Evolutionary conservation across 345 rosid genomes (phyloP).

Genomic region (Chamaenerion angustifolium): DNA sequence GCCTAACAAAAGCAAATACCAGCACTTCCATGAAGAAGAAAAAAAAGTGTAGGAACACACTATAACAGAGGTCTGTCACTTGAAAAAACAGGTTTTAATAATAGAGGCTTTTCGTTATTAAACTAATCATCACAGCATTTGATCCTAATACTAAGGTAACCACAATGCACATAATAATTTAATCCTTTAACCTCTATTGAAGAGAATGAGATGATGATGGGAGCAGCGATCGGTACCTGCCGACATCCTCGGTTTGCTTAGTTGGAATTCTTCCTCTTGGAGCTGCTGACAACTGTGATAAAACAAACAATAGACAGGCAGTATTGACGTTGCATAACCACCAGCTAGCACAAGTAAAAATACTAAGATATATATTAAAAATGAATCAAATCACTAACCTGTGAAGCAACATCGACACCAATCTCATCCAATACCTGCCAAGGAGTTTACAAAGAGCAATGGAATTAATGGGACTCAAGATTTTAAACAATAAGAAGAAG

Average conservation of each 20-base stretch:
- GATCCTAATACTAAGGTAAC: no score
- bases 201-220: neutral
- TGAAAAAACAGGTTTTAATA: no score
- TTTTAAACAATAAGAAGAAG: no score
- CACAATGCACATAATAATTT: neutral
- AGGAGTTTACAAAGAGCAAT: neutral
- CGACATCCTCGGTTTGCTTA: conserved; percentile 40
- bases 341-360: conserved; percentile 1
- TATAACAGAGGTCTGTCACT: no score
- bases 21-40: no score
- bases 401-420: conserved; percentile 86
- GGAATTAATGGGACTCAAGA: neutral
- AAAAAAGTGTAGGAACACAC: no score
- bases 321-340: neutral
- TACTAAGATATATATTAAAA: neutral
- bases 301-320: neutral
- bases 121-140: no score
- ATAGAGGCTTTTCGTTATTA: no score
- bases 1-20: neutral
- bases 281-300: conserved; percentile 60
- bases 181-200: neutral
- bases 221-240: conserved; percentile 36
- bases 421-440: conserved; percentile 91
- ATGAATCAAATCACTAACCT: conserved; percentile 35
- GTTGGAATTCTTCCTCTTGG: conserved; percentile 69